Conservation (phyloP, 208 protist species). For the Trypanosomatidae sp. region DNA sequence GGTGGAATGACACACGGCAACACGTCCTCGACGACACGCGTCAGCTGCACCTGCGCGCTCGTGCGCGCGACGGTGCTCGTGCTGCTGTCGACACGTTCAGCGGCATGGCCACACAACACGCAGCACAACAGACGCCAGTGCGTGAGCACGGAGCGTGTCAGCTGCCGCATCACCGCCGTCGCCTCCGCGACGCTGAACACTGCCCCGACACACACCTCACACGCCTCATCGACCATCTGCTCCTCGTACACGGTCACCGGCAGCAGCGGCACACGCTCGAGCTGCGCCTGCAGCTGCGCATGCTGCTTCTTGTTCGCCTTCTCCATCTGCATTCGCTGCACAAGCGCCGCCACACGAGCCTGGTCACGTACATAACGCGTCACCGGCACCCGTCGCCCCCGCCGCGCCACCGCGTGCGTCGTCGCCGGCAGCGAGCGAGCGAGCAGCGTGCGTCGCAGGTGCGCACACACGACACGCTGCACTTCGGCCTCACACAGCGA, state of each 20-base stretch:
- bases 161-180: constrained; percentile 30
- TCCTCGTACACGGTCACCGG: constrained; percentile 13
- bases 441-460: constrained; percentile 22
- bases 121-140: constrained; percentile 50
- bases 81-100: not conserved
- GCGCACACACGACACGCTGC: constrained; percentile 8
- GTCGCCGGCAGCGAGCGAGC: constrained; percentile 33
- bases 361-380: constrained; percentile 29
- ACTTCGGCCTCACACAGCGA: constrained; percentile 9
- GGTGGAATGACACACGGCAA: constrained; percentile 36
- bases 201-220: constrained; percentile 32
- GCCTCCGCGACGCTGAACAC: constrained; percentile 44
- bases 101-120: constrained; percentile 14
- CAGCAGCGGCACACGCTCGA: constrained; percentile 20
- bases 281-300: constrained; percentile 15
- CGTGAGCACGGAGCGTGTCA: constrained; percentile 30
- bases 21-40: constrained; percentile 13
- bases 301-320: constrained; percentile 38
- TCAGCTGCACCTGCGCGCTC: too few relatives aligned
- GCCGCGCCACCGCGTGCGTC: constrained; percentile 14
- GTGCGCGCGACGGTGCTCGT: too few relatives aligned
- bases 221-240: constrained; percentile 13
- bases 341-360: constrained; percentile 15
- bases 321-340: constrained; percentile 24
- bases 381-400: constrained; percentile 8